Base-by-base conservation (phyloP, 371 early-diverging fungal genomes). In the Gilbertella persicaria region DNA sequence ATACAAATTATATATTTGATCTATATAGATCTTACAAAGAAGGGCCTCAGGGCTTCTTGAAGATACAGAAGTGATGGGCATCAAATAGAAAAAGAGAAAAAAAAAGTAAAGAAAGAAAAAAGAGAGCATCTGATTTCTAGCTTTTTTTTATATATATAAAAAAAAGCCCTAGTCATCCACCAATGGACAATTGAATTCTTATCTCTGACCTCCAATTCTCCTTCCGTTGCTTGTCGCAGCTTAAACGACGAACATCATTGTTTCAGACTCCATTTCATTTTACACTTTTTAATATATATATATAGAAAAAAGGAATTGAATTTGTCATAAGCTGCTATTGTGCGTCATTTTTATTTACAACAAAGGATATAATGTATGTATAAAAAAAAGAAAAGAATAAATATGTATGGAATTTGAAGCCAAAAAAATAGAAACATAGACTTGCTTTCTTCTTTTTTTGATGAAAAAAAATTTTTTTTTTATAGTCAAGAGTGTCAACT, bases 11-110 rank as follows among this genome's bases (percentile, higher is more conserved):
- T 48, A 28, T 41, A 3, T 16, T 40, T 23, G n/a, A 5, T 25
- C 5, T 16, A 12, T 35, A 24, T 39, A 46, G 10, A 28, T 4
- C 67, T 66, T 75, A 72, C 76, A 75, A 38, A 73, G 47, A 36
- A 75, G 58, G 6, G 76, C 76, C 50, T 75, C 73, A 36, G 76
- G 76, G 43, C 76, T 75, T 59, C 66, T 54, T 25, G 76, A 72
- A 39, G 56, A 75, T 29, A 75, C 76, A 17, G 73, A 70, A 12
- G 74, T 39, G 21, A 13, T 33, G 10, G 56, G 55, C 53, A 68
- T 64, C 17, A n/a, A 30, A 38, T 45, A 30, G 3, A 30, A 24
- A 19, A 2, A 19, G n/a, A 16, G n/a, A 39, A 35, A 39, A 12
- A 35, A 40, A 41, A 41, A 21, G 33, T 20, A 19, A n/a, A 54